Base-by-base conservation (phyloP, 768 basidiomycete species). In the Lentinula sp. region DNA sequence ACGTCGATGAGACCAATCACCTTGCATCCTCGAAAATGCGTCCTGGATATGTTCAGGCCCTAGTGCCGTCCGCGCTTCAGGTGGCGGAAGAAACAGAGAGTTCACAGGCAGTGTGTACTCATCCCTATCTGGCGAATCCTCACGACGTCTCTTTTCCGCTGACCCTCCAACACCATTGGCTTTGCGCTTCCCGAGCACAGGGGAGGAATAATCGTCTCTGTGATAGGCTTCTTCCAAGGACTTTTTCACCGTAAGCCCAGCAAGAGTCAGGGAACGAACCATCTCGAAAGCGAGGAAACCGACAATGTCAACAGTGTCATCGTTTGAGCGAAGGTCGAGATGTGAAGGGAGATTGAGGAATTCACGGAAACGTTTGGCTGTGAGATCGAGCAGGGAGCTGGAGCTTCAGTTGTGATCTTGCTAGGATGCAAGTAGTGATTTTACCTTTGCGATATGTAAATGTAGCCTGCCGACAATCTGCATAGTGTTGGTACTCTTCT, bases 221-320 rank as follows among this genome's bases (percentile, higher is more conserved):
- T 88, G 73, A 65, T 84, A 81, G 2, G 86, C 82, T 61, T 91
- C 87, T 70, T 91, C 90, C 41, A 92, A 77, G 3, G 87, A 81
- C 65, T 84, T 87, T 73, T 93, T 93, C 67, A 95, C 88, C 35
- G 88, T 85, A 41, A 95, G 81, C 2, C 93, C 95, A 1, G 91
- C 92, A 45, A 96, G 81, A 0, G 93, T 95, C 52, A 98, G 82
- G 2, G 93, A 91, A 55, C 95, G 88, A 35, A 98, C 95, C 88
- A 96, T 95, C 73, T 98, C 95, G 73, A 96, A 98, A 0, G 93
- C 90, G 48, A 98, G 85, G 76, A 98, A 98, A 28, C 95, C 95
- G 67, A 98, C 93, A 62, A 97, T 95, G 69, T 98, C 95, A 68
- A 95, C 80, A 2, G 95, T 95, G 72, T 97, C 95, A 72, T 97